Evolutionary conservation across 2,329 filamentous ascomycete species (phyloP).

Genomic region (Paraphoma sp.): DNA sequence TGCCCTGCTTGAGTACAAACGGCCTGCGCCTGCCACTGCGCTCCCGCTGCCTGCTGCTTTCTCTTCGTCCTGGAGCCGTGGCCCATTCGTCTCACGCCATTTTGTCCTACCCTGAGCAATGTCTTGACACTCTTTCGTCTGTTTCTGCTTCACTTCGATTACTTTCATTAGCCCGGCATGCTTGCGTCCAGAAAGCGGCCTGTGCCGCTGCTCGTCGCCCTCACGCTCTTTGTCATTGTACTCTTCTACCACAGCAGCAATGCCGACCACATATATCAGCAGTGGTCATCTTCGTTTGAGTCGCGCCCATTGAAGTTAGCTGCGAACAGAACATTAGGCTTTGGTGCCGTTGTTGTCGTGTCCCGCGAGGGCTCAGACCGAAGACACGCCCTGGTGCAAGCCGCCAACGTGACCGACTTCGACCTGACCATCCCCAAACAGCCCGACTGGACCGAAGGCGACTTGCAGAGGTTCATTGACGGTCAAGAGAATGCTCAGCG

Average conservation of each 20-base stretch:
- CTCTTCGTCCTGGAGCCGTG: constrained; percentile 3
- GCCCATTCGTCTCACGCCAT: constrained; percentile 6
- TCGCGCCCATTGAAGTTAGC: constrained; percentile 31
- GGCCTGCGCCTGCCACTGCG: not conserved
- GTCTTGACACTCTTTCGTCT: constrained; percentile 26
- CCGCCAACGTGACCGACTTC: constrained; percentile 51
- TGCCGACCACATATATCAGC: constrained; percentile 36
- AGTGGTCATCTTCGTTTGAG: constrained; percentile 35
- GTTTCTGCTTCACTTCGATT: constrained; percentile 7
- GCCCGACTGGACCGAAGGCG: constrained; percentile 50
- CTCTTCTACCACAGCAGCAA: constrained; percentile 36
- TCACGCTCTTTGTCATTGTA: constrained; percentile 33
- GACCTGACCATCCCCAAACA: constrained; percentile 52
- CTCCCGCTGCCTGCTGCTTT: constrained; percentile 1
- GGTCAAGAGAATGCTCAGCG: constrained; percentile 42
- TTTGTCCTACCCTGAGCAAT: constrained; percentile 21
- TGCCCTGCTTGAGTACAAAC: constrained; percentile 7
- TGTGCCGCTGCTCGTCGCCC: constrained; percentile 35
- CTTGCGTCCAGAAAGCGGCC: constrained; percentile 42
- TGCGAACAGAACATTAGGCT: constrained; percentile 48
- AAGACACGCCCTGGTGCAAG: constrained; percentile 49
- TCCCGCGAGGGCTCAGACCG: constrained; percentile 49
- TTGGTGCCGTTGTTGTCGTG: constrained; percentile 52
- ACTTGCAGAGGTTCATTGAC: constrained; percentile 48
- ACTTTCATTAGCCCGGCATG: constrained; percentile 28